Evolutionary conservation across 2,329 filamentous ascomycete species (phyloP), one percentile per base, ranked within the genome.

Genomic region (Penicillium nordicum): DNA sequence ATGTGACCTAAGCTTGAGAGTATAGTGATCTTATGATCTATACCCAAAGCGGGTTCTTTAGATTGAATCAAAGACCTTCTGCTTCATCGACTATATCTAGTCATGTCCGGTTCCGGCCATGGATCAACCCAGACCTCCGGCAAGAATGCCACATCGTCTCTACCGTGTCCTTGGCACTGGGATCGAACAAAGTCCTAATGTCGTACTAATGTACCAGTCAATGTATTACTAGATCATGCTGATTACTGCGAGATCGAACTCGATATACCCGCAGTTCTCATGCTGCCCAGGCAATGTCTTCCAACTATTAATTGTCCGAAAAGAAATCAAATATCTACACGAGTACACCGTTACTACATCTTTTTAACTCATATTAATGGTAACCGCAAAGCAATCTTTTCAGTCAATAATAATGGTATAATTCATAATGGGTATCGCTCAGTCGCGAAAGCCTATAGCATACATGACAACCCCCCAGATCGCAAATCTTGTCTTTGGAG

Each of bases 391-490:
- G 16, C 16, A 48, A 41, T 32, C 2, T 7, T 11, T 18, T 3
- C 4, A 21, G 44, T 23, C 4, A 54, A 42, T 54, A 36, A 45
- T 41, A 52, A 41, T 44, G 48, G 41, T 51, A 46, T 55, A 38
- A 51, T 55, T 38, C 47, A 38, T 55, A 34, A 43, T 27, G 23
- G 41, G 47, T 36, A 45, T 41, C 53, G 48, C 41, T 34, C 29
- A 37, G n/a, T 34, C 34, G 41, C 23, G 40, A 51, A 14, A 30
- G 18, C 41, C 34, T 18, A 32, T 51, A 52, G 53, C 38, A 44
- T 55, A 55, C 53, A 55, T 55, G 21, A 50, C 41, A 38, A 38
- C 25, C 18, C 25, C n/a, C 32, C 53, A 51, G 47, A 55, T 55
- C 53, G 16, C 44, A 51, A 40, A 34, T 53, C 42, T 34, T 30